phyloP scores from a whole-genome alignment of 2,329 filamentous ascomycete genomes.

The Cordyceps fumosorosea region DNA sequence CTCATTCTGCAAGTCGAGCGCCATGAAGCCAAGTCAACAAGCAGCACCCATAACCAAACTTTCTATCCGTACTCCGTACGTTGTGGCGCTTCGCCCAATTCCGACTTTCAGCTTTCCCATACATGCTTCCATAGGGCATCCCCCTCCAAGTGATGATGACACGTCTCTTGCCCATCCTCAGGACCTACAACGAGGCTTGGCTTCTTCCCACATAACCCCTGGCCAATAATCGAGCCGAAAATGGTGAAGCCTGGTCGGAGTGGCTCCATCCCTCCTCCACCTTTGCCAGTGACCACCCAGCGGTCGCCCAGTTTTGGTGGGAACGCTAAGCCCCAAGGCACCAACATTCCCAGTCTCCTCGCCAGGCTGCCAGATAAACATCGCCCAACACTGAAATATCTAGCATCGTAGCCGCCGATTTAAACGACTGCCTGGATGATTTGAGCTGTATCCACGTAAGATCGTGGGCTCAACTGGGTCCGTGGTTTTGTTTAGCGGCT shows the following conservation, averaged over 20 bases:
- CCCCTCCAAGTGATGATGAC: background rate
- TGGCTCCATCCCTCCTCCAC: conserved; percentile 7
- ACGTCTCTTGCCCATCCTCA: background rate
- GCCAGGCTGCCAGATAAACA: conserved; percentile 6
- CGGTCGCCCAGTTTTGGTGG: background rate
- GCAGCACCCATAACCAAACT: background rate
- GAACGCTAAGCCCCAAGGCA: conserved; percentile 22
- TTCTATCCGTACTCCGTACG: too few species aligned
- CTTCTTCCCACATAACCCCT: background rate
- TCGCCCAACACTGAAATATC: background rate
- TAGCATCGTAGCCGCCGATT: background rate
- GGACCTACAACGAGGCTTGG: background rate
- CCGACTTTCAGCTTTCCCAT: background rate
- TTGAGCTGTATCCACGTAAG: background rate
- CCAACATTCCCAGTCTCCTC: conserved; percentile 19
- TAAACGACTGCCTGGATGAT: conserved; percentile 1
- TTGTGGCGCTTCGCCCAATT: background rate
- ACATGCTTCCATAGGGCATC: background rate
- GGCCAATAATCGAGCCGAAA: conserved; percentile 21
- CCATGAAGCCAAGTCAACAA: background rate
- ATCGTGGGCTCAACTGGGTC: background rate
- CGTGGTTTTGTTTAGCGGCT: too few species aligned
- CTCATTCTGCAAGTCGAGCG: background rate
- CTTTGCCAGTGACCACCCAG: background rate
- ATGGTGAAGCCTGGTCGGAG: conserved; percentile 23